Evolutionary conservation across 2,329 filamentous ascomycete species (phyloP).

Genomic region (Harringtonia lauricola): DNA sequence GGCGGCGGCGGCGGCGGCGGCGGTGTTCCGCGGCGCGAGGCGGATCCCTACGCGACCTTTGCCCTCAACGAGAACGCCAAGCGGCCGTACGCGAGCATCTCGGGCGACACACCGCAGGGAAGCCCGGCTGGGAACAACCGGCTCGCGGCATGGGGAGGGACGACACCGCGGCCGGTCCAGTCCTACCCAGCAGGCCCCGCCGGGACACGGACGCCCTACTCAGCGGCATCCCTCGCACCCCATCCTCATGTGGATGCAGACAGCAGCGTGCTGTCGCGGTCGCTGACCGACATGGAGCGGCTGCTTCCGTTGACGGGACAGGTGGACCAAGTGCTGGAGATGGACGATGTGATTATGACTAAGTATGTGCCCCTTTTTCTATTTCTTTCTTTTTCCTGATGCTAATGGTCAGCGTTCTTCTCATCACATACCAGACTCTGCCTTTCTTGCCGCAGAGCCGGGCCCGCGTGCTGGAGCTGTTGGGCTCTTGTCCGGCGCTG

Average conservation of each 20-base stretch:
- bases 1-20: conserved; percentile 25
- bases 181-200: conserved; percentile 14
- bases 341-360: conserved; percentile 34
- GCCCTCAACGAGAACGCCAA: conserved; percentile 28
- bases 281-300: conserved; percentile 16
- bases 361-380: conserved; percentile 23
- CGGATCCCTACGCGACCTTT: conserved; percentile 32
- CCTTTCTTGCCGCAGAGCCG: conserved; percentile 53
- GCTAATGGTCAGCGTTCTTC: conserved; percentile 41
- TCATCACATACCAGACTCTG: conserved; percentile 53
- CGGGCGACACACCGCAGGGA: conserved; percentile 19
- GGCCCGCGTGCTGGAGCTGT: conserved; percentile 39
- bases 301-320: conserved; percentile 9
- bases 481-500: conserved; percentile 42
- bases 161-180: conserved; percentile 19
- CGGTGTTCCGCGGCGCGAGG: conserved; percentile 18
- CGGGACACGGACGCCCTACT: conserved; percentile 5
- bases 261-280: not conserved
- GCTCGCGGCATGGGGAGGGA: conserved; percentile 34
- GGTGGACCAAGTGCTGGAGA: conserved; percentile 18
- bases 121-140: conserved; percentile 19
- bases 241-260: conserved; percentile 5
- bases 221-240: conserved; percentile 7
- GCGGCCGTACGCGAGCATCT: conserved; percentile 37
- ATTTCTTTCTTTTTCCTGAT: not conserved